Evolutionary conservation across 129 eudicot genomes (phyloP), one percentile per base, ranked within the genome.

Genomic region (Kitagawia praeruptora): DNA sequence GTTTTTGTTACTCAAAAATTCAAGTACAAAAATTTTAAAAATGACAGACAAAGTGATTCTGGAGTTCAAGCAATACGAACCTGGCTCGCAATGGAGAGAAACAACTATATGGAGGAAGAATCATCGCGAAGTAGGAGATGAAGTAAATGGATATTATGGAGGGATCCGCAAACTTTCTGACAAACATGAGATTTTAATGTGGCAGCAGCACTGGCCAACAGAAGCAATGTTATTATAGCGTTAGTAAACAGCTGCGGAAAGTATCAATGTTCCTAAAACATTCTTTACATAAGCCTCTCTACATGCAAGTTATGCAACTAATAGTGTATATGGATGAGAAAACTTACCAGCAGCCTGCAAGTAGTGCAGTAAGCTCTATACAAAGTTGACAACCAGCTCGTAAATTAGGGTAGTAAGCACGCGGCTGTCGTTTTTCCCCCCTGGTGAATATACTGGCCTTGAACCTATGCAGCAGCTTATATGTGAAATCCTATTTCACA

Each of bases 21-120:
- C 14, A 5, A 48, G 13, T 23, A 54, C 27, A 4, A 1, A 0
- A 54, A 21, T 13, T 71, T 6, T 39, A 41, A 1, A 8, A 42
- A 61, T 42, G 34, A 76, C 87, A 91, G 98, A 89, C 66, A 83
- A 74, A 0, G 87, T 88, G 74, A 25, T 85, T 37, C 78, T 94
- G 85, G 98, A 94, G 83, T 94, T 94, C 86, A 89, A 84, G 80
- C 97, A 91, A 80, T 94, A 91, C 63, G 74, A 53, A 73, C 80
- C 66, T 2, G 93, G 86, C 12, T 94, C 98, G 15, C 66, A 81
- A 76, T 94, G 98, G 97, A 87, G 96, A 78, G 87, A 82, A 81
- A 86, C 79, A 75, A 72, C 13, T 49, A 89, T 94, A 18, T 85
- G 78, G 76, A 64, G 98, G 82, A 89, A 84, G 70, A 88, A 86